Conservation (phyloP, 2,329 filamentous ascomycete species). For the Tolypocladium ovalisporum region DNA sequence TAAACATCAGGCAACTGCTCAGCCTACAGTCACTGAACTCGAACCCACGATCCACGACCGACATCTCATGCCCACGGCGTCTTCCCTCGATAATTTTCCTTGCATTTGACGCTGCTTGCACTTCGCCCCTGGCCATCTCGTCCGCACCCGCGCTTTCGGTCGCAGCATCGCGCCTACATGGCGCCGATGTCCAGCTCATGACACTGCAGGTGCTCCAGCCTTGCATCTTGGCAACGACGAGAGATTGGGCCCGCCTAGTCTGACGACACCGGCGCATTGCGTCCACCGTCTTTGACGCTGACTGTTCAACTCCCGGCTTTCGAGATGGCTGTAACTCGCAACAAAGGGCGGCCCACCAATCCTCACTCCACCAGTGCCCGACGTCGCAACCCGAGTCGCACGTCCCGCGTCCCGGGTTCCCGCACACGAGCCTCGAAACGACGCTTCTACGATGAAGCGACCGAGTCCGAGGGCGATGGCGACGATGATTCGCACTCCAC, state of each 20-base stretch:
- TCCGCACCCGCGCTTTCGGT: not conserved
- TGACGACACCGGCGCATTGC: not conserved
- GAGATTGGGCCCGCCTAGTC: not conserved
- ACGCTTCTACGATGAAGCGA: slow-evolving; percentile 3
- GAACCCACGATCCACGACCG: not conserved
- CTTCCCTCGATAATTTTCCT: not conserved
- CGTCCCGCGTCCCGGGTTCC: slow-evolving; percentile 5
- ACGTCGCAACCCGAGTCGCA: slow-evolving; percentile 13
- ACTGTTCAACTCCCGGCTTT: not conserved
- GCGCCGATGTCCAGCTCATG: not conserved
- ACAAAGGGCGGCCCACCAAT: slow-evolving; percentile 7
- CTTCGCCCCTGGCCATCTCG: not conserved
- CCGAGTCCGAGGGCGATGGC: not conserved
- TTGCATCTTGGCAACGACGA: not conserved
- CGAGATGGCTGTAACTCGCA: slow-evolving; percentile 18
- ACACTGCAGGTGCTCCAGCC: not conserved
- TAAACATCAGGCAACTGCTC: not conserved
- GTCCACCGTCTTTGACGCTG: not conserved
- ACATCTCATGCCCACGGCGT: not conserved
- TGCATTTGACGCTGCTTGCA: too few relatives aligned
- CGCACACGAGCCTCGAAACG: slow-evolving; percentile 1
- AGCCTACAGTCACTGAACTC: not conserved
- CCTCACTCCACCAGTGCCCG: slow-evolving; percentile 1
- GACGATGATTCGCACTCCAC: not conserved
- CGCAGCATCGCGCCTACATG: not conserved